Evolutionary conservation across 441 rosid genomes (phyloP).

Genomic region (Brassica balearica): DNA sequence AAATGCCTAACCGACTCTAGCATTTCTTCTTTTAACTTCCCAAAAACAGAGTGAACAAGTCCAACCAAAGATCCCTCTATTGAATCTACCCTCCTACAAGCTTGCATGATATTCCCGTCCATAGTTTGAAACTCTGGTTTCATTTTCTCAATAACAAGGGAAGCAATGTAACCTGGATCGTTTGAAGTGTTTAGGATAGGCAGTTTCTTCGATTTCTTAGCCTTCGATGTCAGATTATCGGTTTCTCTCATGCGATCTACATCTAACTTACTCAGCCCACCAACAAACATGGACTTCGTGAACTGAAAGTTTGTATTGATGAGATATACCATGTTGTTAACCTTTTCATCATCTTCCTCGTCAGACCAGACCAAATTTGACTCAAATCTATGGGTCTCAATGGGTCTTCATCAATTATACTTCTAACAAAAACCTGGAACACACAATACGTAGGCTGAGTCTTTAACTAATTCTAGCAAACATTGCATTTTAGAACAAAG

Average conservation of each 20-base stretch:
- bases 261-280: background rate
- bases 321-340: background rate
- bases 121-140: background rate
- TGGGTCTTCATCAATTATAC: background rate
- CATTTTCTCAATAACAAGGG: background rate
- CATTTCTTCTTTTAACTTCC: background rate
- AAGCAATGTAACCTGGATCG: background rate
- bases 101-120: background rate
- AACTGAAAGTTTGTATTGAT: background rate
- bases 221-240: background rate
- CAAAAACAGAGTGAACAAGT: background rate
- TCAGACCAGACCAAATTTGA: background rate
- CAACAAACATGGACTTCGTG: background rate
- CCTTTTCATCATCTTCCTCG: background rate
- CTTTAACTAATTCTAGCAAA: too few relatives aligned
- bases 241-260: background rate
- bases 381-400: background rate
- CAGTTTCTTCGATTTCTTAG: background rate
- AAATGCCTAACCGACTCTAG: background rate
- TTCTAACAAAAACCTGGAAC: background rate
- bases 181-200: too few relatives aligned
- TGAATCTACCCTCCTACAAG: background rate
- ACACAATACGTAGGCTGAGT: background rate
- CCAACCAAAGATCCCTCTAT: background rate
- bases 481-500: too few relatives aligned